These are phyloP conservation scores for Pinus albicaulis DNA, from an alignment of 75 land plant species.

Conservation along the genomic window DNA sequence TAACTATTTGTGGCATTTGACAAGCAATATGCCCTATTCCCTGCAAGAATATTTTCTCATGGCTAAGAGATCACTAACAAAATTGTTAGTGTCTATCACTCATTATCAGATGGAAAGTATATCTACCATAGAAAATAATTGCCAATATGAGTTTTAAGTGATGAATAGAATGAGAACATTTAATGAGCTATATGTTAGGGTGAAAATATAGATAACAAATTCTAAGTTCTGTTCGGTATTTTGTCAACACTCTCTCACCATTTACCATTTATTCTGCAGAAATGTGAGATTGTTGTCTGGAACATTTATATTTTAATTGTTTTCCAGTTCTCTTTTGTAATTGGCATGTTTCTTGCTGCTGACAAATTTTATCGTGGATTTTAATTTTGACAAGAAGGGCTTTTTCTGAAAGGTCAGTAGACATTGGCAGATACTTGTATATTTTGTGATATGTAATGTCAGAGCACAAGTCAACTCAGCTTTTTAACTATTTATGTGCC, in stretches of 20 bases:
- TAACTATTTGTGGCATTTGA: neutral
- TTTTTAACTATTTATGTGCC: constrained; percentile 1
- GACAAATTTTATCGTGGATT: neutral
- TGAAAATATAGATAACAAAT: neutral
- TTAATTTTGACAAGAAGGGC: neutral
- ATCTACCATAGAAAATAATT: too few species aligned
- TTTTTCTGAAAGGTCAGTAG: neutral
- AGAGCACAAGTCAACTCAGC: neutral
- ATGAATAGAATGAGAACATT: neutral
- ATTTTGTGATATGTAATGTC: neutral
- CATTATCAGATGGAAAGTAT: too few species aligned
- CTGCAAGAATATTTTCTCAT: too few species aligned
- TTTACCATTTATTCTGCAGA: neutral
- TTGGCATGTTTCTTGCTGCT: too few species aligned
- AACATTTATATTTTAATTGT: neutral
- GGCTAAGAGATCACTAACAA: too few species aligned
- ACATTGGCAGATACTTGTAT: neutral
- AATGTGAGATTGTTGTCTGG: neutral
- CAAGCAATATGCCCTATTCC: neutral
- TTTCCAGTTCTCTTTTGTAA: neutral
- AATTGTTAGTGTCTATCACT: too few species aligned
- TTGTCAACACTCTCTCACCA: neutral
- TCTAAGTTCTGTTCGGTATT: neutral
- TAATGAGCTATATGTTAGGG: neutral
- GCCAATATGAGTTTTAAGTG: neutral